phyloP scores from a whole-genome alignment of 2,329 filamentous ascomycete species.

The Epichloe scottii region DNA sequence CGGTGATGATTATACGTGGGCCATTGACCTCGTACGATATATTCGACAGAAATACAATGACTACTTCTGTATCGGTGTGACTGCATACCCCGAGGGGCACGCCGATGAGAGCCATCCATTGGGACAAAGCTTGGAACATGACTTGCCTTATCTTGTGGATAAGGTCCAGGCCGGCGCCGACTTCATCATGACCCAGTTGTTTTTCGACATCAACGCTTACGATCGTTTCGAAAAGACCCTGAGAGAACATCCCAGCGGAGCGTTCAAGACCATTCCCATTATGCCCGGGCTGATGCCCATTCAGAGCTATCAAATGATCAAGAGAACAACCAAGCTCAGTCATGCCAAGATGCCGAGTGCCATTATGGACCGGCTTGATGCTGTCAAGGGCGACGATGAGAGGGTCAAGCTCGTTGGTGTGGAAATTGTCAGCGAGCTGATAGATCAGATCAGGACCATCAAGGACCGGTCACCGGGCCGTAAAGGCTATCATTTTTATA shows the following conservation, averaged over 20 bases:
- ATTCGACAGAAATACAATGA: slow-evolving; percentile 78
- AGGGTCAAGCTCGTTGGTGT: slow-evolving; percentile 69
- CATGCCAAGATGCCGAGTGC: slow-evolving; percentile 68
- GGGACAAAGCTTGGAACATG: slow-evolving; percentile 57
- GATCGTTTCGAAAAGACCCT: slow-evolving; percentile 65
- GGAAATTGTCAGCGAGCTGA: slow-evolving; percentile 71
- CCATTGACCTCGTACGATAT: slow-evolving; percentile 78
- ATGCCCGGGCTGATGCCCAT: slow-evolving; percentile 96
- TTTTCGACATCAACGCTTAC: slow-evolving; percentile 83
- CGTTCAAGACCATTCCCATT: slow-evolving; percentile 77
- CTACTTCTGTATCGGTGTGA: slow-evolving; percentile 93
- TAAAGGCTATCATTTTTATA: slow-evolving; percentile 93
- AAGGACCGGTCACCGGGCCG: slow-evolving; percentile 45
- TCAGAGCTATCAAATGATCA: slow-evolving; percentile 92
- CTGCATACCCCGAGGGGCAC: slow-evolving; percentile 90
- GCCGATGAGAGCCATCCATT: slow-evolving; percentile 76
- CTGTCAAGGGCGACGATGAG: slow-evolving; percentile 67
- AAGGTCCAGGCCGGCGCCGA: slow-evolving; percentile 88
- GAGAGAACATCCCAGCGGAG: slow-evolving; percentile 68
- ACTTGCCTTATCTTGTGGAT: slow-evolving; percentile 79
- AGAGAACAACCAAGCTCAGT: slow-evolving; percentile 85
- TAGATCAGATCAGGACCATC: slow-evolving; percentile 61
- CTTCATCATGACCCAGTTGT: slow-evolving; percentile 97
- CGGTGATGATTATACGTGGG: slow-evolving; percentile 76
- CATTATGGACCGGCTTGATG: slow-evolving; percentile 58